These are phyloP conservation scores for Pyricularia grisea DNA, from an alignment of 2,329 filamentous ascomycete genomes.

Conservation along the genomic window DNA sequence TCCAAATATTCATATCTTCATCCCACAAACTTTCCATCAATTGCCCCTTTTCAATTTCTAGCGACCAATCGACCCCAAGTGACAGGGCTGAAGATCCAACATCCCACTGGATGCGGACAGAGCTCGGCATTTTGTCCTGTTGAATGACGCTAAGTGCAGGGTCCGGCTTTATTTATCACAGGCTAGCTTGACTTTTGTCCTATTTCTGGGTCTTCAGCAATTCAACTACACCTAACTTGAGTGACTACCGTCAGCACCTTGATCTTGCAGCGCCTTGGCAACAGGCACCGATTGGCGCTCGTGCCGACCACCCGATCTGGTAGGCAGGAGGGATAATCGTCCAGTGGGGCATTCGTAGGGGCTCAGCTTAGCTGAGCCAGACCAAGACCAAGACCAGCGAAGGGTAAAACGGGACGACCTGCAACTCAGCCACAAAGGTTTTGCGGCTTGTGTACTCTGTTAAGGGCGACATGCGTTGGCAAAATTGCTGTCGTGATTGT, in stretches of 20 bases:
- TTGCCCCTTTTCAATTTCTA: not conserved
- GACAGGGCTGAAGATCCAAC: not conserved
- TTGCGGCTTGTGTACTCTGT: not conserved
- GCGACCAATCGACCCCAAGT: not conserved
- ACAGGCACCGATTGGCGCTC: not conserved
- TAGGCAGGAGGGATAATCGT: not conserved
- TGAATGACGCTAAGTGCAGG: not conserved
- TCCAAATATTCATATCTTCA: too few species aligned
- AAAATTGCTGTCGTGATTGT: not conserved
- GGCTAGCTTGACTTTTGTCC: not conserved
- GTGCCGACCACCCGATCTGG: not conserved
- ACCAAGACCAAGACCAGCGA: not conserved
- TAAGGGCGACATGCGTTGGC: too few species aligned
- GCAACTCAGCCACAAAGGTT: not conserved
- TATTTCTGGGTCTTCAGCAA: not conserved
- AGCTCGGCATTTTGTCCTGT: not conserved
- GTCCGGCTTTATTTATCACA: not conserved
- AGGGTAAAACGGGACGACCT: not conserved
- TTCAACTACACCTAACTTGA: not conserved
- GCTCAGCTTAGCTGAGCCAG: not conserved
- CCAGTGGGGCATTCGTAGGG: not conserved
- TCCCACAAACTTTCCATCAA: too few species aligned
- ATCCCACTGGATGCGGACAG: not conserved
- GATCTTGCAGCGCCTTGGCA: not conserved
- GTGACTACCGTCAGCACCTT: not conserved